Evolutionary conservation across 495 filamentous ascomycete genomes (phyloP).

Genomic region (Penicillium arizonense): DNA sequence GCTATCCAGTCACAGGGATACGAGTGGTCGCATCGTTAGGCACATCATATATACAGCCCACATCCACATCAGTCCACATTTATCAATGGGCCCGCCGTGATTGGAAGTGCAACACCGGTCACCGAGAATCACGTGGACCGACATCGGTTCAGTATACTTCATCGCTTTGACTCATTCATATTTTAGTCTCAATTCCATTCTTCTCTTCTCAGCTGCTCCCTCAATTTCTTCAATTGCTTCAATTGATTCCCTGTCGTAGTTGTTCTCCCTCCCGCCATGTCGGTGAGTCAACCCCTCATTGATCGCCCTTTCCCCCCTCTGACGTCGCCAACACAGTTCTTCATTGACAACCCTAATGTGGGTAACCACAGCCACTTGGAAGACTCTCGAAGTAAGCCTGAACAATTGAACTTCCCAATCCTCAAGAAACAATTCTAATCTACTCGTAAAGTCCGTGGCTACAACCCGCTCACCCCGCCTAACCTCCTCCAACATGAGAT

Average conservation of each 20-base stretch:
- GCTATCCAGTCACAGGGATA: background rate
- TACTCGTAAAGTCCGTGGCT: conserved; percentile 65
- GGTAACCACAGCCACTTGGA: conserved; percentile 79
- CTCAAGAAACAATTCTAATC: conserved; percentile 3
- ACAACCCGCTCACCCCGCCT: conserved; percentile 92
- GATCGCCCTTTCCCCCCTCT: conserved; percentile 2
- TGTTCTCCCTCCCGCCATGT: conserved; percentile 26
- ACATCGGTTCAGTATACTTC: background rate
- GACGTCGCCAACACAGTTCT: conserved; percentile 56
- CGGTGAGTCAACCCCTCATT: conserved; percentile 38
- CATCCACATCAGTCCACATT: conserved; percentile 4
- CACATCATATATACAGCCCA: no score
- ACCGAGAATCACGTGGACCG: conserved; percentile 20
- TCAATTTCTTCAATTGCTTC: background rate
- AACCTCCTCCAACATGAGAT: conserved; percentile 96
- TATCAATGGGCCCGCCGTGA: conserved; percentile 14
- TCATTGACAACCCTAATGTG: conserved; percentile 85
- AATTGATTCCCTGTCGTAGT: background rate
- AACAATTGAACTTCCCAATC: background rate
- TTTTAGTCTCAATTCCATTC: conserved; percentile 2
- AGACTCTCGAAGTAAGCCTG: conserved; percentile 82
- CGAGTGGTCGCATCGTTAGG: background rate
- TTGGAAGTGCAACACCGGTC: conserved; percentile 17
- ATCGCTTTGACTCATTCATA: conserved; percentile 23
- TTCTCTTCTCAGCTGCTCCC: background rate